Conservation (phyloP, 495 filamentous ascomycete species). For the Lophium mytilinum region DNA sequence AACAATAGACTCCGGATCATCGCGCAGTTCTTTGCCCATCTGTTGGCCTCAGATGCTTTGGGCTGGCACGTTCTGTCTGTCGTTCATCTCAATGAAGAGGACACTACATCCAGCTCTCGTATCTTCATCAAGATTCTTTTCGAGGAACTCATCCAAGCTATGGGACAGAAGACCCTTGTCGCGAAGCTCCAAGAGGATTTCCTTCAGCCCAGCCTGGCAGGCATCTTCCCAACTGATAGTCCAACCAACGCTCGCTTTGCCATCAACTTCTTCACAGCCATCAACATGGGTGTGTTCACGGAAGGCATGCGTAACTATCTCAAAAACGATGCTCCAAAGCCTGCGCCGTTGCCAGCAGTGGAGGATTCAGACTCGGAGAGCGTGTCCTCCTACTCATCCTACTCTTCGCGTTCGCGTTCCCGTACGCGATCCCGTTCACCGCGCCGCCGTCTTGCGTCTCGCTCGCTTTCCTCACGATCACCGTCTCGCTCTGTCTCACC, state of each 20-base stretch:
- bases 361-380: conserved; percentile 44
- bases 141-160: conserved; percentile 78
- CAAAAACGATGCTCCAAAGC: conserved; percentile 67
- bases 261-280: conserved; percentile 98
- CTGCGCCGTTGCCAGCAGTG: conserved; percentile 40
- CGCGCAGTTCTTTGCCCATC: conserved; percentile 87
- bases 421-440: conserved; percentile 10
- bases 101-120: conserved; percentile 87
- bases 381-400: conserved; percentile 32
- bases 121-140: conserved; percentile 99
- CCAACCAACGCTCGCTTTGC: conserved; percentile 87
- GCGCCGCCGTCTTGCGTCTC: conserved; percentile 4
- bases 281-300: conserved; percentile 88
- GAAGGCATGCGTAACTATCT: conserved; percentile 90
- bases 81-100: conserved; percentile 89
- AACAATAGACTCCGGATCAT: conserved; percentile 92
- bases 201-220: conserved; percentile 68
- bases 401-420: conserved; percentile 27
- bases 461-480: not conserved
- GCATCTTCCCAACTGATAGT: conserved; percentile 85
- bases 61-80: conserved; percentile 83
- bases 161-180: conserved; percentile 73
- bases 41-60: conserved; percentile 77
- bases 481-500: conserved; percentile 17
- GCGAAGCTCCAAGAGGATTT: conserved; percentile 67